Percentiles rank a stretch among this genome's conserved stretches.
Conservation (phyloP, 2,329 filamentous ascomycete genomes). For the Hypomyces rosellus region DNA sequence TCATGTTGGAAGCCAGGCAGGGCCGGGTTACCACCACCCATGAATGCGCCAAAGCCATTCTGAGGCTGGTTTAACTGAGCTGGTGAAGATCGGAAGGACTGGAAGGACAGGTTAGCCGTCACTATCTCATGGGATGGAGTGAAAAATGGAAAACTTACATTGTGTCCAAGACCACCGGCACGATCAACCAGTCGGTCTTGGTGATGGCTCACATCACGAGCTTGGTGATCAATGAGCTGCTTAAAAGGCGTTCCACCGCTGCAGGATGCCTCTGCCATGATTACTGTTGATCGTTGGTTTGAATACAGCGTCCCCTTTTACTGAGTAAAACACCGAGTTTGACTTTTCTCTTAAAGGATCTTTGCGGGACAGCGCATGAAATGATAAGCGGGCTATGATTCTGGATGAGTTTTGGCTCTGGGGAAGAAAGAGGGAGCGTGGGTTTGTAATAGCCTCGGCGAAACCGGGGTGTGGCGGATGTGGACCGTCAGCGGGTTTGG, state of each 20-base stretch:
- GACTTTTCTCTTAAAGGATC: too few relatives aligned
- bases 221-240: slow-evolving; percentile 35
- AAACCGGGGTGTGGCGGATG: slow-evolving; percentile 11
- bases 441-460: slow-evolving; percentile 10
- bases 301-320: neutral
- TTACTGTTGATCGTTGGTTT: neutral
- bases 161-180: slow-evolving; percentile 19
- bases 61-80: slow-evolving; percentile 19
- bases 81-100: slow-evolving; percentile 30
- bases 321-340: neutral
- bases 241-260: slow-evolving; percentile 38
- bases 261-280: slow-evolving; percentile 37
- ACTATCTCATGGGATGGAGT: neutral
- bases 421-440: neutral
- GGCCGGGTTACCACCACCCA: slow-evolving; percentile 22
- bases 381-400: neutral
- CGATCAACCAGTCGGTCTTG: slow-evolving; percentile 33
- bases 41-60: slow-evolving; percentile 30
- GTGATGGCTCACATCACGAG: slow-evolving; percentile 35
- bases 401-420: too few relatives aligned
- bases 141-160: slow-evolving; percentile 20
- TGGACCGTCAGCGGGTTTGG: neutral
- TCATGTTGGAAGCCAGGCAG: slow-evolving; percentile 26
- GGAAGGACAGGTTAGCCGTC: slow-evolving; percentile 5
- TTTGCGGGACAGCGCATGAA: too few relatives aligned